phyloP scores from a whole-genome alignment of 176 grass and related monocot species.

The Rhynchospora breviuscula region DNA sequence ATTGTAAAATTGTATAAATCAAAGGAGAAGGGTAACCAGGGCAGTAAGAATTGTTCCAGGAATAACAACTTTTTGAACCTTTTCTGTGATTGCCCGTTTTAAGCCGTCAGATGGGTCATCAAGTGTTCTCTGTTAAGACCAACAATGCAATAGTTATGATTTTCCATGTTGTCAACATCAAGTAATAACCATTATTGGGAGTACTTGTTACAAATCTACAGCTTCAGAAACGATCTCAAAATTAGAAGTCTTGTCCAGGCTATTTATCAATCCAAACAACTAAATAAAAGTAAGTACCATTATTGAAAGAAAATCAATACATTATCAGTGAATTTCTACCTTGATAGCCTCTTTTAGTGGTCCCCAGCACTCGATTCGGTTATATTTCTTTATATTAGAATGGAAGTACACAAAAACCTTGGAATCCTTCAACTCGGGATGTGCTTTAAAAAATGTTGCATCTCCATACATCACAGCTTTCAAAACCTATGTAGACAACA shows the following conservation, averaged over 20 bases:
- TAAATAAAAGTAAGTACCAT: background rate
- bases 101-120: slow-evolving; percentile 33
- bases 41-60: slow-evolving; percentile 62
- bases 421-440: slow-evolving; percentile 78
- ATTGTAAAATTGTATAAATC: slow-evolving; percentile 15
- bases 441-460: slow-evolving; percentile 46
- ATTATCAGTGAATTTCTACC: slow-evolving; percentile 1
- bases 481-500: slow-evolving; percentile 41
- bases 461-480: slow-evolving; percentile 86
- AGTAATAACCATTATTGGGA: background rate
- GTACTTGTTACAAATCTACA: background rate
- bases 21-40: slow-evolving; percentile 64
- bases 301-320: background rate
- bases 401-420: slow-evolving; percentile 86
- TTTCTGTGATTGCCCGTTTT: slow-evolving; percentile 31
- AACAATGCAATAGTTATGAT: background rate
- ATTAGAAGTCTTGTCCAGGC: background rate
- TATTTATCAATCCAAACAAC: background rate
- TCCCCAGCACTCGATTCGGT: slow-evolving; percentile 86
- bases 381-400: slow-evolving; percentile 65
- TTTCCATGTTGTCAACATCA: background rate
- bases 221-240: background rate
- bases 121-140: slow-evolving; percentile 37
- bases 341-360: slow-evolving; percentile 56
- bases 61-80: slow-evolving; percentile 31